Evolutionary conservation across 139 green algal genomes (phyloP).

Genomic region (Chlorella sp.): DNA sequence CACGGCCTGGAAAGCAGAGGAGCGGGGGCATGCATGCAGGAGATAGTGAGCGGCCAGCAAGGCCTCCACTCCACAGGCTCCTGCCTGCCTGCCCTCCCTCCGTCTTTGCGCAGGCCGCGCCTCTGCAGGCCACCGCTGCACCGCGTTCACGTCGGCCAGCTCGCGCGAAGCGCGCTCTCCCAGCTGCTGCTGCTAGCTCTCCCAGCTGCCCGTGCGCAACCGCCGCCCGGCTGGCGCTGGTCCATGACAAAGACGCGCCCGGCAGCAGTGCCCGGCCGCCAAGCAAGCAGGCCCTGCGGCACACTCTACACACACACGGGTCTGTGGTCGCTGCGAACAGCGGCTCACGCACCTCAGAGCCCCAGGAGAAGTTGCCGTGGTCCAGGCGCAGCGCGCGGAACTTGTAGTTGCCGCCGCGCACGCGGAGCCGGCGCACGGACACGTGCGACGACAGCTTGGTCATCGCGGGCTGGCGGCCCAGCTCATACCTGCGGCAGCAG

Average conservation of each 20-base stretch:
- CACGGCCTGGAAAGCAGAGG: slow-evolving; percentile 61
- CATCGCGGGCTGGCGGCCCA: slow-evolving; percentile 92
- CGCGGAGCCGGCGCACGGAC: slow-evolving; percentile 86
- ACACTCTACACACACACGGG: neutral
- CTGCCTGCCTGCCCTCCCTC: neutral
- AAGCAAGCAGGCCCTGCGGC: neutral
- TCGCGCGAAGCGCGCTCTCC: too few species aligned
- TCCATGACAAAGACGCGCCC: too few species aligned
- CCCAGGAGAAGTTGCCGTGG: slow-evolving; percentile 96
- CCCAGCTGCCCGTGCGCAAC: too few species aligned
- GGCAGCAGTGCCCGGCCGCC: too few species aligned
- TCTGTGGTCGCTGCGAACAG: too few species aligned
- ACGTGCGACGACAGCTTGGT: slow-evolving; percentile 96
- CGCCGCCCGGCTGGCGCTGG: too few species aligned
- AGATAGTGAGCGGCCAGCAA: neutral
- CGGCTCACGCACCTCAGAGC: slow-evolving; percentile 60
- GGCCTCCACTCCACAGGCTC: neutral
- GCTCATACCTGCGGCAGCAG: slow-evolving; percentile 85
- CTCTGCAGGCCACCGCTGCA: too few species aligned
- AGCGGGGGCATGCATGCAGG: neutral
- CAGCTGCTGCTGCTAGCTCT: too few species aligned
- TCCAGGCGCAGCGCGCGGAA: slow-evolving; percentile 98
- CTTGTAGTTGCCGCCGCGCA: slow-evolving; percentile 97
- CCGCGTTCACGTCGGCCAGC: too few species aligned
- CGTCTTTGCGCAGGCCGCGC: too few species aligned